phyloP scores from a whole-genome alignment of 2,329 filamentous ascomycete species.

The Pyrenochaeta sp. region DNA sequence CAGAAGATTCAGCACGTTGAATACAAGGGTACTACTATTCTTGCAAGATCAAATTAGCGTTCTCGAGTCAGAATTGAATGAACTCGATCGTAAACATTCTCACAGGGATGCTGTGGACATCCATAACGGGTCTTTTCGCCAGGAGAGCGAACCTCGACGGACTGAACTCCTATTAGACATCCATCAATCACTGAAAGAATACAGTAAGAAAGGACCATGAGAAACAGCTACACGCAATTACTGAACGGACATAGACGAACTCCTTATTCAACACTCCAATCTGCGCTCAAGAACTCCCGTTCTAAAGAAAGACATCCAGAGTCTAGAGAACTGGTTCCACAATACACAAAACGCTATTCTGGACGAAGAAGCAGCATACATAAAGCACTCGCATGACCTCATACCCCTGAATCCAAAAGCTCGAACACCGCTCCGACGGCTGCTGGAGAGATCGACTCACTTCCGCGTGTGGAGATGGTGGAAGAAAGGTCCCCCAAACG shows the following conservation, averaged over 20 bases:
- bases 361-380: slow-evolving; percentile 13
- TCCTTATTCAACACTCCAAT: neutral
- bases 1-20: slow-evolving; percentile 36
- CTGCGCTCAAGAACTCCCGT: neutral
- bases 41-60: slow-evolving; percentile 31
- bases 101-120: neutral
- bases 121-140: neutral
- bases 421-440: slow-evolving; percentile 6
- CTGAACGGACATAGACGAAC: neutral
- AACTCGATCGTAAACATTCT: slow-evolving; percentile 10
- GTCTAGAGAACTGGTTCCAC: slow-evolving; percentile 19
- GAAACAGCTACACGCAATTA: neutral
- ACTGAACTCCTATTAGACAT: neutral
- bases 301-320: slow-evolving; percentile 17
- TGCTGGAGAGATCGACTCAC: neutral
- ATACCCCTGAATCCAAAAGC: slow-evolving; percentile 20
- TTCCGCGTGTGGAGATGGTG: neutral
- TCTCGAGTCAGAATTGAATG: slow-evolving; percentile 20
- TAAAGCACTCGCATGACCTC: slow-evolving; percentile 22
- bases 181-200: neutral
- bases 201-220: neutral
- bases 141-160: neutral
- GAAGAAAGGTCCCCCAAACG: neutral
- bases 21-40: slow-evolving; percentile 31
- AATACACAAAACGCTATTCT: slow-evolving; percentile 16